These are phyloP conservation scores for Hypoxylon sp. DNA, from an alignment of 2,329 filamentous ascomycete species.

Conservation along the genomic window DNA sequence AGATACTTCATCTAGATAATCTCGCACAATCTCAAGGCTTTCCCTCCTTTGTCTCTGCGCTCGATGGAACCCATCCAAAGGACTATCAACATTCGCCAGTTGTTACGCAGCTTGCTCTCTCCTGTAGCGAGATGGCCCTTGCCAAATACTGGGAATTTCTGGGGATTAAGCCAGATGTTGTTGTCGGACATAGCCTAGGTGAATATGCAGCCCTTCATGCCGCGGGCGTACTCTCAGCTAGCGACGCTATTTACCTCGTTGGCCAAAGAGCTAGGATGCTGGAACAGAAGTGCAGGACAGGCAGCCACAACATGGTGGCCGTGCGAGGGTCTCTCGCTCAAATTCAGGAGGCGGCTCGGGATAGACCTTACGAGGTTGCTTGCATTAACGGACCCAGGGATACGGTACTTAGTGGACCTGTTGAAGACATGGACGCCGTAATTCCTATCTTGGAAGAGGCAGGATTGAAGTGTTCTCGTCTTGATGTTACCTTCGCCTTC, in stretches of 20 bases:
- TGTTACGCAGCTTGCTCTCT: conserved; percentile 53
- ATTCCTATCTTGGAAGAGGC: conserved; percentile 38
- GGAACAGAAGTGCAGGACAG: conserved; percentile 66
- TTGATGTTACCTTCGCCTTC: conserved; percentile 69
- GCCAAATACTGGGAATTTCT: conserved; percentile 57
- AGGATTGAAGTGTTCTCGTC: conserved; percentile 27
- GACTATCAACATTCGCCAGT: neutral
- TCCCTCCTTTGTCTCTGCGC: conserved; percentile 52
- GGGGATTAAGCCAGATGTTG: conserved; percentile 59
- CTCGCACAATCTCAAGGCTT: conserved; percentile 56
- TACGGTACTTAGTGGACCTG: conserved; percentile 71
- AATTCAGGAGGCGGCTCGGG: conserved; percentile 52
- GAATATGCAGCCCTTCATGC: conserved; percentile 73
- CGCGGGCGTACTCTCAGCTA: conserved; percentile 70
- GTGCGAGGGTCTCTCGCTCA: conserved; percentile 62
- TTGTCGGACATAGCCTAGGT: conserved; percentile 67
- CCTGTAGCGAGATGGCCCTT: conserved; percentile 57
- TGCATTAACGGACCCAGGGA: conserved; percentile 77
- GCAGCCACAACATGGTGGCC: conserved; percentile 74
- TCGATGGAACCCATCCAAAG: conserved; percentile 4
- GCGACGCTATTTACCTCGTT: conserved; percentile 72
- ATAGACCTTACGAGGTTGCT: conserved; percentile 58
- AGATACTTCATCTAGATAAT: conserved; percentile 55
- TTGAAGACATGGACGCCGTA: conserved; percentile 63
- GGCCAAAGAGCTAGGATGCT: conserved; percentile 70